phyloP scores from a whole-genome alignment of 495 filamentous ascomycete species.

The Saxophila tyrrhenica region DNA sequence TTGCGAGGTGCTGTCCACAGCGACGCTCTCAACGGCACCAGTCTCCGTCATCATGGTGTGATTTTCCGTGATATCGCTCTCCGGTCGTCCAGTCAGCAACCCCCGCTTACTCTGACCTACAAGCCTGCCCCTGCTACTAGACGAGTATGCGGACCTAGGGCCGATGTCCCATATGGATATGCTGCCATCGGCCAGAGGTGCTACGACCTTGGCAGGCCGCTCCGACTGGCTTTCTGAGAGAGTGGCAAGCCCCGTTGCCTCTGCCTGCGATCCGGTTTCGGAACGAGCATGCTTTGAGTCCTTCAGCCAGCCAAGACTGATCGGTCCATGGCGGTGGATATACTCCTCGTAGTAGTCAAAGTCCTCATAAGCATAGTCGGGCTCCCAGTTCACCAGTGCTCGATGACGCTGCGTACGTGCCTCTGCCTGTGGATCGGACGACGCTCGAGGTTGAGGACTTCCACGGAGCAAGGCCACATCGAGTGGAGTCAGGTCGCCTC shows the following conservation, averaged over 20 bases:
- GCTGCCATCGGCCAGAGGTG: slow-evolving; percentile 75
- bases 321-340: slow-evolving; percentile 66
- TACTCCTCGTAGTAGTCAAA: slow-evolving; percentile 83
- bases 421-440: slow-evolving; percentile 22
- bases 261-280: slow-evolving; percentile 25
- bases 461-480: slow-evolving; percentile 12
- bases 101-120: slow-evolving; percentile 53
- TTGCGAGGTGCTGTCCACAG: slow-evolving; percentile 58
- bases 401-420: slow-evolving; percentile 35
- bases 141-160: slow-evolving; percentile 32
- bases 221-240: slow-evolving; percentile 41
- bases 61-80: slow-evolving; percentile 24
- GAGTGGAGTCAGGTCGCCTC: slow-evolving; percentile 7
- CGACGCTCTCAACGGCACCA: slow-evolving; percentile 74
- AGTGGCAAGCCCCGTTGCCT: slow-evolving; percentile 57
- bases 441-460: slow-evolving; percentile 9
- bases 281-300: slow-evolving; percentile 36
- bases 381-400: slow-evolving; percentile 71
- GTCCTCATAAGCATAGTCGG: slow-evolving; percentile 53
- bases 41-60: slow-evolving; percentile 44
- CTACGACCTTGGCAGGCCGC: slow-evolving; percentile 49
- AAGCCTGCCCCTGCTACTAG: slow-evolving; percentile 45
- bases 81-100: slow-evolving; percentile 37
- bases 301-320: slow-evolving; percentile 65
- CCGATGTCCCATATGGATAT: slow-evolving; percentile 79